Conservation (phyloP, 2,329 filamentous ascomycete genomes). For the Aspergillus puulaauensis region DNA sequence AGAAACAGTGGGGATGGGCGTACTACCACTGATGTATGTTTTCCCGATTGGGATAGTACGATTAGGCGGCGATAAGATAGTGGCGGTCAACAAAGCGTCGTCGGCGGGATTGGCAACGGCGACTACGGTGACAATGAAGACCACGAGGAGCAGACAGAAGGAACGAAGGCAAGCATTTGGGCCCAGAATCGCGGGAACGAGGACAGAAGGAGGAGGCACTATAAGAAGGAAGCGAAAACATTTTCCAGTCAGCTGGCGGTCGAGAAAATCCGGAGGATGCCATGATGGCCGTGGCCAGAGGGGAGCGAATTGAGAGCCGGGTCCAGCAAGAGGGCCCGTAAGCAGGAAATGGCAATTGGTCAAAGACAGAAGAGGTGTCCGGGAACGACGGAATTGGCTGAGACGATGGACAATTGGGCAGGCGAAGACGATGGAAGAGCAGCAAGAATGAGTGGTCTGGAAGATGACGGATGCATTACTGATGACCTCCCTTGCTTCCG, state of each 20-base stretch:
- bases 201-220: slow-evolving; percentile 18
- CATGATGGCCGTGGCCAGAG: slow-evolving; percentile 2
- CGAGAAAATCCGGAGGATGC: slow-evolving; percentile 18
- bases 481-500: slow-evolving; percentile 23
- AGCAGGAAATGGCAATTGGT: slow-evolving; percentile 17
- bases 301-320: slow-evolving; percentile 8
- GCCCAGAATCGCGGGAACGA: slow-evolving; percentile 8
- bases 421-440: slow-evolving; percentile 4
- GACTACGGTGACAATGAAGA: slow-evolving; percentile 9
- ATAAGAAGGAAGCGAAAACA: slow-evolving; percentile 21
- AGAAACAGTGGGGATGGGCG: slow-evolving; percentile 4
- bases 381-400: slow-evolving; percentile 26
- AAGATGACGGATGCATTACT: slow-evolving; percentile 23
- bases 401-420: slow-evolving; percentile 18
- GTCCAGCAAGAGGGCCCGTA: slow-evolving; percentile 8
- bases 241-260: slow-evolving; percentile 20
- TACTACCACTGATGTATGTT: slow-evolving; percentile 9
- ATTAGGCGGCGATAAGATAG: slow-evolving; percentile 7
- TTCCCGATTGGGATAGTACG: slow-evolving; percentile 10
- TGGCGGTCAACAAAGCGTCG: slow-evolving; percentile 15
- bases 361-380: slow-evolving; percentile 19
- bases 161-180: slow-evolving; percentile 15
- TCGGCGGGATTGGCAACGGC: slow-evolving; percentile 7
- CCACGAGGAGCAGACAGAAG: slow-evolving; percentile 12
- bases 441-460: slow-evolving; percentile 3